Percentiles rank a stretch among this genome's conserved stretches.
Conservation (phyloP, 305 asterid genomes). For the Stenogyne calaminthoides region DNA sequence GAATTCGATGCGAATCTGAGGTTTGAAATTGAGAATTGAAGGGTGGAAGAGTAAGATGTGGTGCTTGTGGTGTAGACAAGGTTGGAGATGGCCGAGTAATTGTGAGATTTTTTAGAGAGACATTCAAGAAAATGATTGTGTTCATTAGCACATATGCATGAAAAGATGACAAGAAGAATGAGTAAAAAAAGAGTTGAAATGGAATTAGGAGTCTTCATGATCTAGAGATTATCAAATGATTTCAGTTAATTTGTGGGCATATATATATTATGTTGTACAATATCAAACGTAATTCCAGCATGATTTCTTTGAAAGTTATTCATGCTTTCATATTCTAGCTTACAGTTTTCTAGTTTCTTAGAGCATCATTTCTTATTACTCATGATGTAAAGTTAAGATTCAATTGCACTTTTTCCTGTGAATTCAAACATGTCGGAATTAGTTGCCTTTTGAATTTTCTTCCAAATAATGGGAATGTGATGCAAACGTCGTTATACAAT, state of each 20-base stretch:
- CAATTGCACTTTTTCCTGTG: neutral
- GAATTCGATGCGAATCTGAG: neutral
- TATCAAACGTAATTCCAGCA: neutral
- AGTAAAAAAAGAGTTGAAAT: constrained; percentile 4
- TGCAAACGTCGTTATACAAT: too few relatives aligned
- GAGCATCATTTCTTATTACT: too few relatives aligned
- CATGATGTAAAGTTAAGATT: neutral
- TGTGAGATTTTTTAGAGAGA: neutral
- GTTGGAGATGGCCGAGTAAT: neutral
- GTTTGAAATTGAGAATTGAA: neutral
- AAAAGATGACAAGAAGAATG: constrained; percentile 10
- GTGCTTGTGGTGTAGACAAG: neutral
- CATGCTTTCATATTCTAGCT: neutral
- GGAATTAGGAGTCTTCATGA: constrained; percentile 14
- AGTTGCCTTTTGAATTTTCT: neutral
- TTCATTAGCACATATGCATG: neutral
- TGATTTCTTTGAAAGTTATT: neutral
- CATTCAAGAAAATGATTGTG: constrained; percentile 25
- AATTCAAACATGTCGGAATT: neutral
- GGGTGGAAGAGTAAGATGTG: neutral
- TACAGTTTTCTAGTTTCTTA: too few relatives aligned
- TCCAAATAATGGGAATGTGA: too few relatives aligned
- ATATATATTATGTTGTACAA: neutral
- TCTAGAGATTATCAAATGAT: neutral
- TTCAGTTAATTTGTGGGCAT: neutral